Evolutionary conservation across 352 stramenopile species (phyloP).

Genomic region (Thalassiosira gravida): DNA sequence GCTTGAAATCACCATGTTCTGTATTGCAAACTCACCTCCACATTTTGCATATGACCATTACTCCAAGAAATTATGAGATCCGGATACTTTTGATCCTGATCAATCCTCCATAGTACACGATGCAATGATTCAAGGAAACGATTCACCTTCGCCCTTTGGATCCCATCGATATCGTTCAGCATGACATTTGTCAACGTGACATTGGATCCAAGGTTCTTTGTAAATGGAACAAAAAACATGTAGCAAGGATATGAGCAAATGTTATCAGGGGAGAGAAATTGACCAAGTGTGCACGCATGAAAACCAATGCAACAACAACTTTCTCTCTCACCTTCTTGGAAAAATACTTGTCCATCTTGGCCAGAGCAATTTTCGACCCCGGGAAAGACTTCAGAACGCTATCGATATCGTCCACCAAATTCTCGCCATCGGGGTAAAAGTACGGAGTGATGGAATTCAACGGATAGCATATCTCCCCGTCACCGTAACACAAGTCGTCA

Average conservation of each 20-base stretch:
- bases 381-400: conserved; percentile 14
- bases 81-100: conserved; percentile 20
- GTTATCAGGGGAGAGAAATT: no score
- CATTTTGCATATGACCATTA: conserved; percentile 17
- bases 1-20: no score
- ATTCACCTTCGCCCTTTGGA: background rate
- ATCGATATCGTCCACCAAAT: conserved; percentile 36
- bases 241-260: no score
- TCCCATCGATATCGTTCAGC: conserved; percentile 10
- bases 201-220: background rate
- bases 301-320: no score
- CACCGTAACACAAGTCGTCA: conserved; percentile 18
- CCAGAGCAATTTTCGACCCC: conserved; percentile 8
- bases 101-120: conserved; percentile 20
- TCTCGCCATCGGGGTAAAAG: conserved; percentile 21
- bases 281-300: no score
- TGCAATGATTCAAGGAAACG: conserved; percentile 25
- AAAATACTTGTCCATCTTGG: conserved; percentile 44
- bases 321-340: no score
- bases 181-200: conserved; percentile 19
- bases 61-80: conserved; percentile 31
- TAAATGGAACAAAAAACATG: no score
- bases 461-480: conserved; percentile 10
- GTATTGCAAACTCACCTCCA: conserved; percentile 32
- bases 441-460: conserved; percentile 34